These are phyloP conservation scores for Pleurotus salmoneostramineus DNA, from an alignment of 768 basidiomycete genomes.

Conservation along the genomic window DNA sequence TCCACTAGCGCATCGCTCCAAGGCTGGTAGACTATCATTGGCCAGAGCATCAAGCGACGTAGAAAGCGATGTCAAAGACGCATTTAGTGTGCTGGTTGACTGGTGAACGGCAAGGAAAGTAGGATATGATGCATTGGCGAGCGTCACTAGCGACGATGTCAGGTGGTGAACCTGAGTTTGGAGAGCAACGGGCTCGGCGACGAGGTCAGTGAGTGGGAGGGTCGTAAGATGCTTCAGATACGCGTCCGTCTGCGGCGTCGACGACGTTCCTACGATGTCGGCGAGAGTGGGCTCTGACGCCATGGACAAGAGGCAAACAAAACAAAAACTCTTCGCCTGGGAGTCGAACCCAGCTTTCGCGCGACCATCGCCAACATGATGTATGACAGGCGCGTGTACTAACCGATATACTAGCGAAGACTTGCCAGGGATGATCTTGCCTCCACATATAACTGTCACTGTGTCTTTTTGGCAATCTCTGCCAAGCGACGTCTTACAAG, in stretches of 20 bases:
- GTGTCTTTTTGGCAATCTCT: not conserved
- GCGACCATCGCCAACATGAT: not conserved
- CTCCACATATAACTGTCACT: too few species aligned
- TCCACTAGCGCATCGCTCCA: conserved; percentile 67
- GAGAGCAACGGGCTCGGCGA: conserved; percentile 69
- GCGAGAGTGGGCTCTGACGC: conserved; percentile 1
- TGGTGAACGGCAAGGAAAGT: conserved; percentile 88
- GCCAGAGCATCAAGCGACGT: conserved; percentile 70
- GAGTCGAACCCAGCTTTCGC: conserved; percentile 9
- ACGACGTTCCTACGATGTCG: not conserved
- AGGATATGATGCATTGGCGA: conserved; percentile 88
- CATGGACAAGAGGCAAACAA: not conserved
- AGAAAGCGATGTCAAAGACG: conserved; percentile 72
- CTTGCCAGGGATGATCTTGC: not conserved
- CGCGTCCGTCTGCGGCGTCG: conserved; percentile 26
- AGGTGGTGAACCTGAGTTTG: conserved; percentile 84
- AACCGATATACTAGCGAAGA: conserved; percentile 9
- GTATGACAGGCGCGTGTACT: conserved; percentile 8
- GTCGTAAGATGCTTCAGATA: conserved; percentile 69
- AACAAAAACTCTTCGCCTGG: conserved; percentile 6
- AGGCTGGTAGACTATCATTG: conserved; percentile 61
- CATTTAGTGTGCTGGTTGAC: conserved; percentile 69
- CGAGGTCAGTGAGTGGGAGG: conserved; percentile 63
- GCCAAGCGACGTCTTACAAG: not conserved
- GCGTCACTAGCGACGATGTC: conserved; percentile 82